A percentile compares a stretch with the other conserved stretches of the same genome.
Evolutionary conservation across 306 rosid species (phyloP).

Genomic region (Arachis hypogaea): DNA sequence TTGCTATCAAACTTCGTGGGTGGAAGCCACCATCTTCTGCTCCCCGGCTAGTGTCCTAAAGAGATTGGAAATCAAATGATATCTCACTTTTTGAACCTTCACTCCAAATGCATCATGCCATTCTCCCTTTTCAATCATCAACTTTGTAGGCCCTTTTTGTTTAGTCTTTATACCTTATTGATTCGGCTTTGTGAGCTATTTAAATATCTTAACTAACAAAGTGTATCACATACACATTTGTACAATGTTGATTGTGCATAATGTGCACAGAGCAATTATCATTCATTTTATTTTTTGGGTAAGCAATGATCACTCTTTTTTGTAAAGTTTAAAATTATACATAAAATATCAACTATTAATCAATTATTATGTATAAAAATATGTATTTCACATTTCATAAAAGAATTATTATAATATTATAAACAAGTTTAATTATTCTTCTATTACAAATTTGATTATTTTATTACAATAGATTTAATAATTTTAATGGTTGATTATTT

Average conservation of each 20-base stretch:
- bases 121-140: conserved; percentile 40
- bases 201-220: conserved; percentile 38
- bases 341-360: too few species aligned
- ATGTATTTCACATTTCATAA: too few species aligned
- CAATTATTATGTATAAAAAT: too few species aligned
- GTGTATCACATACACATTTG: neutral
- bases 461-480: too few species aligned
- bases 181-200: conserved; percentile 24
- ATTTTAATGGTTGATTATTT: too few species aligned
- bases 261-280: conserved; percentile 18
- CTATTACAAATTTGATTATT: too few species aligned
- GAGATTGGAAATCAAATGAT: conserved; percentile 39
- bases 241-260: neutral
- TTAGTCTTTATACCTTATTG: conserved; percentile 21
- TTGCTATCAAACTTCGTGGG: conserved; percentile 36
- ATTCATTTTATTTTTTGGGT: neutral
- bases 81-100: conserved; percentile 48
- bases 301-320: too few species aligned
- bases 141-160: conserved; percentile 47
- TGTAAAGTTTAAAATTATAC: too few species aligned
- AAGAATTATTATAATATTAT: too few species aligned
- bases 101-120: conserved; percentile 38
- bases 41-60: conserved; percentile 37
- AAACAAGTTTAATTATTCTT: too few species aligned
- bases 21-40: conserved; percentile 54